Evolutionary conservation across 225 moss, liverwort and hornwort species (phyloP).

Genomic region (Marchantia paleacea): DNA sequence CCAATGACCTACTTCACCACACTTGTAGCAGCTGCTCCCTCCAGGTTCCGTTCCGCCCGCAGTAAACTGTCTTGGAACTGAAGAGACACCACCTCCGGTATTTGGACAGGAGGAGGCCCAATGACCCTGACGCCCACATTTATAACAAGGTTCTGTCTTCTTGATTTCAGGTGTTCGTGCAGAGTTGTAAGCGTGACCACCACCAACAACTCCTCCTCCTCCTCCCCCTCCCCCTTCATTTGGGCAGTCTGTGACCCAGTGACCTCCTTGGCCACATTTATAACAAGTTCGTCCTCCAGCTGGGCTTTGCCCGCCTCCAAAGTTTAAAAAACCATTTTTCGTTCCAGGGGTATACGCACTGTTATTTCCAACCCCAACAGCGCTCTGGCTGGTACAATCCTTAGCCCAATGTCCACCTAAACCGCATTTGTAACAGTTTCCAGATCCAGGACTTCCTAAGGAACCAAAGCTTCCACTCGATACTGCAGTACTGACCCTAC

Average conservation of each 20-base stretch:
- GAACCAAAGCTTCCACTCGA: conserved; percentile 3
- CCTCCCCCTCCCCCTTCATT: not conserved
- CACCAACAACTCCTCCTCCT: conserved; percentile 3
- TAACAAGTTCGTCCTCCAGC: conserved; percentile 10
- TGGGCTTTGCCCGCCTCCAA: not conserved
- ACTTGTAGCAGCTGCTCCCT: conserved; percentile 38
- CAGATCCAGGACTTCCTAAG: not conserved
- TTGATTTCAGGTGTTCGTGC: conserved; percentile 14
- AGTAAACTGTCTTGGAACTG: not conserved
- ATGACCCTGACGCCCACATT: conserved; percentile 42
- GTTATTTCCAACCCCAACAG: conserved; percentile 8
- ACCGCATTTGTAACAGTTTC: conserved; percentile 40
- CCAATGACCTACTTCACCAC: conserved; percentile 45
- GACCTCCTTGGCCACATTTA: conserved; percentile 25
- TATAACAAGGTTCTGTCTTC: conserved; percentile 24
- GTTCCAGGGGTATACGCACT: not conserved
- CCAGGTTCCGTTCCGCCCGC: conserved; percentile 11
- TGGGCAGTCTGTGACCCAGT: conserved; percentile 20
- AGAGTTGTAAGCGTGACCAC: conserved; percentile 11
- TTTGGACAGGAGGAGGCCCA: conserved; percentile 40
- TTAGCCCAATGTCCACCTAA: conserved; percentile 37
- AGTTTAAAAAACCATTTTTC: not conserved
- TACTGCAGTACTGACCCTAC: conserved; percentile 19
- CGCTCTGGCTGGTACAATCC: conserved; percentile 27
- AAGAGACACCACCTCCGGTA: conserved; percentile 13